A percentile compares a stretch with the other conserved stretches of the same genome.
Conservation (phyloP, 345 rosid genomes). For the Rhodomyrtus tomentosa region DNA sequence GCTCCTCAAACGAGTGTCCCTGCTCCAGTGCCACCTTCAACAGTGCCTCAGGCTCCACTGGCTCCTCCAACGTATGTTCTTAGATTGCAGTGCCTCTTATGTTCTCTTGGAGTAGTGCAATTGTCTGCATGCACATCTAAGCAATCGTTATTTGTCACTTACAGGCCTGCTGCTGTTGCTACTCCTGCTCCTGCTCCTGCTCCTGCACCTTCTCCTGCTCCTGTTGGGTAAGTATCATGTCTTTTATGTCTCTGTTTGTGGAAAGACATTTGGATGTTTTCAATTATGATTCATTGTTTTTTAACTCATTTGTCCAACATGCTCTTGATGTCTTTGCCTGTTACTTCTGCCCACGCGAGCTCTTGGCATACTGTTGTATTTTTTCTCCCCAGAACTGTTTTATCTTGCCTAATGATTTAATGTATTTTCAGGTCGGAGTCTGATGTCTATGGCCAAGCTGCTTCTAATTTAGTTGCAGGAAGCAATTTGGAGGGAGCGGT, state of each 20-base stretch:
- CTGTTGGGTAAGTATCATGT: neutral
- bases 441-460: conserved; percentile 68
- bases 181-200: conserved; percentile 32
- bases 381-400: neutral
- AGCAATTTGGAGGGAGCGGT: conserved; percentile 64
- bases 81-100: neutral
- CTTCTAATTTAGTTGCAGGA: conserved; percentile 85
- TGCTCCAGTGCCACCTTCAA: conserved; percentile 16
- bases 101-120: neutral
- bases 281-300: neutral
- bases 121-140: neutral
- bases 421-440: conserved; percentile 32
- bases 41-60: conserved; percentile 32
- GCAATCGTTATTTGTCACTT: neutral
- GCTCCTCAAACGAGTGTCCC: conserved; percentile 37
- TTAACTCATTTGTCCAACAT: neutral
- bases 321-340: neutral
- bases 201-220: conserved; percentile 8
- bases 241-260: neutral
- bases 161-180: conserved; percentile 19
- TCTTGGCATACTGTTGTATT: neutral
- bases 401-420: neutral
- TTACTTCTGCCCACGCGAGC: neutral
- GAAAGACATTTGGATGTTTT: neutral
- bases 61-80: conserved; percentile 36